These are phyloP conservation scores for Bjerkandera adusta DNA, from an alignment of 1,284 basidiomycete species.

Conservation along the genomic window DNA sequence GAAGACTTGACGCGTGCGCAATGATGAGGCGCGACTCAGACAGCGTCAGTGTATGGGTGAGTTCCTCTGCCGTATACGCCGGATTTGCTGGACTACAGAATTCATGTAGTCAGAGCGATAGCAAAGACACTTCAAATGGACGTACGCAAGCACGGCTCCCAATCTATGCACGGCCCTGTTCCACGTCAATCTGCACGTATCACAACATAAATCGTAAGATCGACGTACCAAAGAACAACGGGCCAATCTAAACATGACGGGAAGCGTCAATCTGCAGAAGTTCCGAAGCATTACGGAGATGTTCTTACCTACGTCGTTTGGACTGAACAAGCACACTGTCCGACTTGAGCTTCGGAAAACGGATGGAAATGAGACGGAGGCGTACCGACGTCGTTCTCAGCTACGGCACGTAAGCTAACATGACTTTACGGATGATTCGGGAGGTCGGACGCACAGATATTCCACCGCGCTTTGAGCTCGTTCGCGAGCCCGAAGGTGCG, in stretches of 20 bases:
- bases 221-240: constrained; percentile 51
- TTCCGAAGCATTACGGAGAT: not conserved
- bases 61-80: constrained; percentile 63
- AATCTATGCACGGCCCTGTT: constrained; percentile 64
- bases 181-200: no score
- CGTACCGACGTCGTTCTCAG: constrained; percentile 23
- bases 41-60: constrained; percentile 57
- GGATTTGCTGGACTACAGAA: constrained; percentile 58
- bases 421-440: not conserved
- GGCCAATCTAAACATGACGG: constrained; percentile 56
- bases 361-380: not conserved
- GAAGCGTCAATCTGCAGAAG: constrained; percentile 7
- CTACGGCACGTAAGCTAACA: constrained; percentile 7
- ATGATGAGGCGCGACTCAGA: constrained; percentile 60
- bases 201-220: no score
- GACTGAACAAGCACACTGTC: constrained; percentile 23
- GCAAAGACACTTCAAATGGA: constrained; percentile 7
- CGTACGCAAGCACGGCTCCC: constrained; percentile 62
- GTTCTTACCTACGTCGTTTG: constrained; percentile 24
- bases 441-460: constrained; percentile 22
- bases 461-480: constrained; percentile 25
- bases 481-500: constrained; percentile 33
- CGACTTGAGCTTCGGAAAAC: not conserved
- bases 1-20: constrained; percentile 50
- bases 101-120: constrained; percentile 27